These are phyloP conservation scores for Saccharomyces hybrid DNA, from an alignment of 1,139 yeast genomes.

Conservation along the genomic window DNA sequence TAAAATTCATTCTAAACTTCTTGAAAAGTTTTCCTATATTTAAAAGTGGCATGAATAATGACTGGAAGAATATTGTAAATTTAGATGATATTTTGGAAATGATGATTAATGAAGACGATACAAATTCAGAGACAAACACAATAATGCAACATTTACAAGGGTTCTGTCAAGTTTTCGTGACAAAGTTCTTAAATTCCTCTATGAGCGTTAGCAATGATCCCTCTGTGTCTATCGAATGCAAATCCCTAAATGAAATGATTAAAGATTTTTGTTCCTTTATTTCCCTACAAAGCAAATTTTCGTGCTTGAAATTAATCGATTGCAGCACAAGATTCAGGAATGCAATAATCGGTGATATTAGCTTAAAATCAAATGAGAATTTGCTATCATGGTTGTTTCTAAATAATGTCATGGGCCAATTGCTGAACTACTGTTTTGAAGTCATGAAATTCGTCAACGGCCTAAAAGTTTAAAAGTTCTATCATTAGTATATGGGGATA, in stretches of 20 bases:
- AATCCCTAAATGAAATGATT: not conserved
- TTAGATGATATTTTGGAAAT: not conserved
- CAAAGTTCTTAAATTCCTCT: not conserved
- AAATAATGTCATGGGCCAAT: slow-evolving; percentile 1
- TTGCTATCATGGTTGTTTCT: slow-evolving; percentile 2
- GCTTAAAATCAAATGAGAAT: slow-evolving; percentile 1
- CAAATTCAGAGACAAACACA: not conserved
- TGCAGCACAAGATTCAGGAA: slow-evolving; percentile 1
- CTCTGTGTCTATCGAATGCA: not conserved
- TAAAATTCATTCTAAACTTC: not conserved
- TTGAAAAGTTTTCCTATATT: not conserved
- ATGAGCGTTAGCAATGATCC: not conserved
- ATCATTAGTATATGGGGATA: not conserved
- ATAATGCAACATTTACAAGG: not conserved
- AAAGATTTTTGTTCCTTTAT: slow-evolving; percentile 3
- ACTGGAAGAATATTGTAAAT: slow-evolving; percentile 1
- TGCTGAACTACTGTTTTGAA: slow-evolving; percentile 3
- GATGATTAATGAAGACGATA: not conserved
- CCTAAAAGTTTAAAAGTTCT: not conserved
- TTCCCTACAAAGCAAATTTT: not conserved
- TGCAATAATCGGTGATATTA: slow-evolving; percentile 1
- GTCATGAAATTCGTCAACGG: not conserved
- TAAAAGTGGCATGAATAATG: slow-evolving; percentile 1
- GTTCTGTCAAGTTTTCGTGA: not conserved
- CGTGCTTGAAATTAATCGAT: slow-evolving; percentile 1